Conservation (phyloP, 83 land plant species). For the Isoetes engelmannii region DNA sequence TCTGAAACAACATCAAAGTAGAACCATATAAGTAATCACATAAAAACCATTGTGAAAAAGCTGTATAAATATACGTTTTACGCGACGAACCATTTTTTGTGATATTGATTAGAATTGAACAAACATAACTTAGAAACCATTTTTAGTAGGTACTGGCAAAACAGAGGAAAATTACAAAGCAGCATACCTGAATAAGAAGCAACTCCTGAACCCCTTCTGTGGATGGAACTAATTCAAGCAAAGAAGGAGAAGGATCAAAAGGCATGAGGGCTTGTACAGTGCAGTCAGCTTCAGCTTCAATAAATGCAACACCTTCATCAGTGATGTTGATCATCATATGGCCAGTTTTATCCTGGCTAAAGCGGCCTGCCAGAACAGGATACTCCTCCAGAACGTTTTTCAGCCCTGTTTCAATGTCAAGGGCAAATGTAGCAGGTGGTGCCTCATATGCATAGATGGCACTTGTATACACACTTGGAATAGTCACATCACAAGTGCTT, state of each 20-base stretch:
- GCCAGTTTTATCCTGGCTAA: neutral
- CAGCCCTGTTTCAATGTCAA: neutral
- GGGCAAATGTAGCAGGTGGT: neutral
- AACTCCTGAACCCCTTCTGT: slow-evolving; percentile 4
- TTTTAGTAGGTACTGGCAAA: neutral
- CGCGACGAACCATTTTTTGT: neutral
- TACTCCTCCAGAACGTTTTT: neutral
- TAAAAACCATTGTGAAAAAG: neutral
- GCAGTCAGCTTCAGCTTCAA: neutral
- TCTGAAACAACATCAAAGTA: slow-evolving; percentile 19
- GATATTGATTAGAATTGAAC: neutral
- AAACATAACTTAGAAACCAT: neutral
- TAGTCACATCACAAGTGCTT: neutral
- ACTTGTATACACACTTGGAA: neutral
- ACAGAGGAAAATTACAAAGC: neutral
- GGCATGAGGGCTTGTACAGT: neutral
- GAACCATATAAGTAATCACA: neutral
- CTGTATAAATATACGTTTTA: neutral
- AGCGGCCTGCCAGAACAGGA: neutral
- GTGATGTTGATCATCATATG: neutral
- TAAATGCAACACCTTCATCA: slow-evolving; percentile 1
- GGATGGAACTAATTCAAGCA: neutral
- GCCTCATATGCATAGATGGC: neutral
- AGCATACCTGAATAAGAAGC: slow-evolving; percentile 6
- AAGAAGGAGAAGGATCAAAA: slow-evolving; percentile 1